Evolutionary conservation across 2,329 filamentous ascomycete genomes (phyloP), one percentile per base, ranked within the genome.

Genomic region (Claviceps capensis): DNA sequence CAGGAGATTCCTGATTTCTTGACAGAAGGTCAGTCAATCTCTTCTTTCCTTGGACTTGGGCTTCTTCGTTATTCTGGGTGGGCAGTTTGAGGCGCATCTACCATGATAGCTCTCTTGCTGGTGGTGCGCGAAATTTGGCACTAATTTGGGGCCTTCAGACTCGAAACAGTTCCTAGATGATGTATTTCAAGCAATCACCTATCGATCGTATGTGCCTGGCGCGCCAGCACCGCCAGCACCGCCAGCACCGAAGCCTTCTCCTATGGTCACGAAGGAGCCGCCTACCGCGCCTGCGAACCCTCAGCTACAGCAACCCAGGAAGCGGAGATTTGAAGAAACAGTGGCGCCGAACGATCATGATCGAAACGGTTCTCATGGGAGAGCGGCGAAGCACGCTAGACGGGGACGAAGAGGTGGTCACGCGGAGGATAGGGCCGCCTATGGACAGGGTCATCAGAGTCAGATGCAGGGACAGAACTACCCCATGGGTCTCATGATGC

Each of bases 1-100:
- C 74, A 79, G 50, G 83, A 88, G 64, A 81, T 91, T 42, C 77
- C 79, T 2, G 49, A 90, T 62, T 91, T 91, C 63, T 68, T 91
- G 17, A 79, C 79, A 60, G 82, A 88, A 60, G 78, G 83, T 67
- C 16, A 17, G 41, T 42, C 17, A 42, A 13, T 19, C 13, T 42
- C 17, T 17, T 41, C 7, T 17, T 4, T 41, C 2, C 7, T 34
- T 34, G 30, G 30, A 5, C 40, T 41, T 42, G 17, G 9, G 9
- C 17, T 22, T 42, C 19, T 22, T 14, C 13, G 14, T 44, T 44
- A 3, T 44, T 44, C 3, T 14, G 16, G 5, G 38, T 40, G 38
- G n/a, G 14, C n/a, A 4, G n/a, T 26, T 23, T 43, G 17, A 19
- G 41, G 38, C 38, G 38, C 38, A 19, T 41, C 2, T 41, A 41